phyloP scores from a whole-genome alignment of 495 filamentous ascomycete genomes.

The Tuber umbilicatum region DNA sequence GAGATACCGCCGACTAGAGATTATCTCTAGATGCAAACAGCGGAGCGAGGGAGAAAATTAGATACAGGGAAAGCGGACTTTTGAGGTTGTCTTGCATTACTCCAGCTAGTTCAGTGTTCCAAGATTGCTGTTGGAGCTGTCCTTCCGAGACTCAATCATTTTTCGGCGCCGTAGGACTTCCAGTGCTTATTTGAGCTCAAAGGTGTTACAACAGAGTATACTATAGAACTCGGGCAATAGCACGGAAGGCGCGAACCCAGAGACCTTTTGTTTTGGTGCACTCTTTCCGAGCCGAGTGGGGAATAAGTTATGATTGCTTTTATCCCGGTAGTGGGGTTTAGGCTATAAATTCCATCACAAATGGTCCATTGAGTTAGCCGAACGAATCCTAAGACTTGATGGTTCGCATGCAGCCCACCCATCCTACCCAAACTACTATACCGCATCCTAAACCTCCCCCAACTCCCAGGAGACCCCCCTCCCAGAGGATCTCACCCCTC shows the following conservation, averaged over 20 bases:
- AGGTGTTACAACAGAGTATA: background rate
- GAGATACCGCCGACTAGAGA: too few relatives aligned
- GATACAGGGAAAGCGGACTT: conserved; percentile 29
- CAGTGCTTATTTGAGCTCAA: conserved; percentile 51
- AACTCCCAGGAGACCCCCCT: too few relatives aligned
- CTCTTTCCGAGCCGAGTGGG: conserved; percentile 90
- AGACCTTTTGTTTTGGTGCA: conserved; percentile 74
- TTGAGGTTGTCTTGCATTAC: too few relatives aligned
- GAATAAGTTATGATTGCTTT: too few relatives aligned
- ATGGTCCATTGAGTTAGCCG: too few relatives aligned
- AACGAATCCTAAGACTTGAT: too few relatives aligned
- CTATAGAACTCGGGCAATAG: background rate
- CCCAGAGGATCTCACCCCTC: too few relatives aligned
- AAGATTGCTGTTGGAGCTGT: conserved; percentile 88
- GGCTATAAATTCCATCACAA: too few relatives aligned
- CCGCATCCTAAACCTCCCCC: too few relatives aligned
- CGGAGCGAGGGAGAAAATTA: conserved; percentile 6
- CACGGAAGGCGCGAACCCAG: background rate
- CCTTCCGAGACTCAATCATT: conserved; percentile 87
- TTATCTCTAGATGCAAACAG: conserved; percentile 6
- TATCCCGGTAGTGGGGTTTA: too few relatives aligned
- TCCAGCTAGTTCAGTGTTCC: conserved; percentile 99
- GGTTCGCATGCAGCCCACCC: too few relatives aligned
- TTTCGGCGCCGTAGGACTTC: conserved; percentile 95
- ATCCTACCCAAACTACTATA: too few relatives aligned